Percentiles rank a stretch among this genome's conserved stretches.
Evolutionary conservation across 768 basidiomycete genomes (phyloP).

Genomic region (Hydnum rufescens): DNA sequence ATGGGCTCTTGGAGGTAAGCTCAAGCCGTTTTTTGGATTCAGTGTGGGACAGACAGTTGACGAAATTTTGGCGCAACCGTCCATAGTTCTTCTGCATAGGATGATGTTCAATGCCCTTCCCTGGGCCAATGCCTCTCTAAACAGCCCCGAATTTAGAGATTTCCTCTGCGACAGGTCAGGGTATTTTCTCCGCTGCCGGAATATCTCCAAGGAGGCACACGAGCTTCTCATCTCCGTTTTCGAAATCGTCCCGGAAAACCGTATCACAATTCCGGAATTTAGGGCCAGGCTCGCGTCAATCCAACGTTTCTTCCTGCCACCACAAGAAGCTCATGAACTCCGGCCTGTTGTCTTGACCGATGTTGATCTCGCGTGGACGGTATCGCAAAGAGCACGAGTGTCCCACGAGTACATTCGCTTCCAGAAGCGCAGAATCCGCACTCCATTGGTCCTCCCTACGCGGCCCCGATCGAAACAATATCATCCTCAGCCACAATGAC

Average conservation of each 20-base stretch:
- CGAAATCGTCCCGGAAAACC: conserved; percentile 35
- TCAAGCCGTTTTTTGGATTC: not conserved
- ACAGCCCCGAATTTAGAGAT: conserved; percentile 55
- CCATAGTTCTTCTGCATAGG: conserved; percentile 42
- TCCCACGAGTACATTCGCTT: too few species aligned
- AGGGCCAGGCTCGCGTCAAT: conserved; percentile 34
- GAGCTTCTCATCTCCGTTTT: conserved; percentile 53
- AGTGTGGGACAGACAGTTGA: not conserved
- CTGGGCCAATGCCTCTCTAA: conserved; percentile 45
- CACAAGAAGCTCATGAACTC: not conserved
- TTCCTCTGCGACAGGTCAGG: conserved; percentile 39
- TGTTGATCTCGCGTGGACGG: too few species aligned
- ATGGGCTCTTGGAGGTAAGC: conserved; percentile 23
- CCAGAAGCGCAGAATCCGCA: too few species aligned
- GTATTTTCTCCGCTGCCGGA: conserved; percentile 44
- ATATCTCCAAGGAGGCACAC: conserved; percentile 50
- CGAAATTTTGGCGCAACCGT: not conserved
- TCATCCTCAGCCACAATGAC: too few species aligned
- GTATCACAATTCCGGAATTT: conserved; percentile 45
- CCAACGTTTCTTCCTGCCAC: conserved; percentile 39
- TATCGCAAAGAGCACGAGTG: too few species aligned
- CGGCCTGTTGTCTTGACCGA: too few species aligned
- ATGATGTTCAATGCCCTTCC: conserved; percentile 61
- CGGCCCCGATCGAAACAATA: too few species aligned
- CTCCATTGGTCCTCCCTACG: too few species aligned